Evolutionary conservation across 1,284 basidiomycete genomes (phyloP).

Genomic region (Fomitiporia mediterranea): DNA sequence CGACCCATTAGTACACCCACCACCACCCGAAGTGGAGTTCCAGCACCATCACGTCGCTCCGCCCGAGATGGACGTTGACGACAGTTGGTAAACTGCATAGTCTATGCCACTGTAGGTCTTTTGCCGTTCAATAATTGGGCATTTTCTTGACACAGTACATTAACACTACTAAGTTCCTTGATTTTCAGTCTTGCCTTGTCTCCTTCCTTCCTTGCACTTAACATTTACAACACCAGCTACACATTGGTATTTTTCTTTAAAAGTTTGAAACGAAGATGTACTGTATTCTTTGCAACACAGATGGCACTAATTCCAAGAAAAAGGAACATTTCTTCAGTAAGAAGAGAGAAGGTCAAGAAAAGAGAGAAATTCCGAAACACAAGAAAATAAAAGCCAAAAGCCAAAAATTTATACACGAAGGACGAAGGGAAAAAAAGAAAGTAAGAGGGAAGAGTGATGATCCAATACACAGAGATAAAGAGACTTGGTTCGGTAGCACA

Average conservation of each 20-base stretch:
- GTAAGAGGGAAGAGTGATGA: neutral
- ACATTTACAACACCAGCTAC: neutral
- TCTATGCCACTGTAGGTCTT: no score
- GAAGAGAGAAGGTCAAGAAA: neutral
- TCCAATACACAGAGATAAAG: neutral
- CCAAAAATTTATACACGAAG: neutral
- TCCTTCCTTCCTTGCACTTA: neutral
- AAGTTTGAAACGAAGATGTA: slow-evolving; percentile 11
- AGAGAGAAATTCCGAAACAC: neutral
- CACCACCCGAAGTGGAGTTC: neutral
- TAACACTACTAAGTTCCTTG: neutral
- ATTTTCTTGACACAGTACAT: neutral
- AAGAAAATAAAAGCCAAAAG: neutral
- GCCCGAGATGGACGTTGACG: slow-evolving; percentile 18
- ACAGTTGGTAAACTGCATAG: neutral
- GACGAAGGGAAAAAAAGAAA: neutral
- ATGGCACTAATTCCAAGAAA: slow-evolving; percentile 12
- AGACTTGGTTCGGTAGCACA: neutral
- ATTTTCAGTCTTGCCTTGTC: neutral
- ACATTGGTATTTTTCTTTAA: neutral
- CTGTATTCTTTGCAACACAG: slow-evolving; percentile 15
- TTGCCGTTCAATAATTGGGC: no score
- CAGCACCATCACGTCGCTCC: neutral
- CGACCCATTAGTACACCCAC: neutral
- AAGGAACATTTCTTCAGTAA: slow-evolving; percentile 8